Conservation (phyloP, 768 basidiomycete genomes). For the Collybia sp. region DNA sequence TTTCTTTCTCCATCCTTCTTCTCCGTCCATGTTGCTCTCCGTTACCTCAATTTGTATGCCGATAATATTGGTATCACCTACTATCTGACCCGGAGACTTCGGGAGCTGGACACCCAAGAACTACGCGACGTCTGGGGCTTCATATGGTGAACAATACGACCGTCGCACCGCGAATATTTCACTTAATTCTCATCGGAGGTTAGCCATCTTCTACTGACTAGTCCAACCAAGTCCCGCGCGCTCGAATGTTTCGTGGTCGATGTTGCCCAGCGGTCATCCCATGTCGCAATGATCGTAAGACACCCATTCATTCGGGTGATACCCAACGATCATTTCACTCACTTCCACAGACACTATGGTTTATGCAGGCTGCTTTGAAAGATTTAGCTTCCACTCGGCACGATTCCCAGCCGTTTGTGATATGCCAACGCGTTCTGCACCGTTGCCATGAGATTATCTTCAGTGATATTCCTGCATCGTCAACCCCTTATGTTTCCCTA, state of each 20-base stretch:
- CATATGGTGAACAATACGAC: slow-evolving; percentile 55
- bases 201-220: slow-evolving; percentile 92
- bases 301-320: slow-evolving; percentile 3
- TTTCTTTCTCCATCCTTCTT: slow-evolving; percentile 93
- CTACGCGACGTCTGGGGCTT: slow-evolving; percentile 87
- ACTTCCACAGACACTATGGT: slow-evolving; percentile 81
- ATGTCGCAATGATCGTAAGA: slow-evolving; percentile 93
- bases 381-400: slow-evolving; percentile 63
- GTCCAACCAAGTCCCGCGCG: slow-evolving; percentile 87
- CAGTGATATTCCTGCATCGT: slow-evolving; percentile 68
- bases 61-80: slow-evolving; percentile 92
- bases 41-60: slow-evolving; percentile 76
- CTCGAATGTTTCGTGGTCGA: slow-evolving; percentile 93
- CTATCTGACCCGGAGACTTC: slow-evolving; percentile 76
- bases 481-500: slow-evolving; percentile 65
- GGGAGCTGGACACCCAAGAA: slow-evolving; percentile 61
- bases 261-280: slow-evolving; percentile 84
- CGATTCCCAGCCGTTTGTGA: slow-evolving; percentile 74
- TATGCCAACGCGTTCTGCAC: slow-evolving; percentile 89
- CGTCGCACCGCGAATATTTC: slow-evolving; percentile 11
- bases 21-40: slow-evolving; percentile 88
- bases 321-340: slow-evolving; percentile 4
- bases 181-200: slow-evolving; percentile 4
- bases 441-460: slow-evolving; percentile 97
- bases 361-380: slow-evolving; percentile 92